These are phyloP conservation scores for Scheffersomyces titani DNA, from an alignment of 1,139 yeast species.

Conservation along the genomic window DNA sequence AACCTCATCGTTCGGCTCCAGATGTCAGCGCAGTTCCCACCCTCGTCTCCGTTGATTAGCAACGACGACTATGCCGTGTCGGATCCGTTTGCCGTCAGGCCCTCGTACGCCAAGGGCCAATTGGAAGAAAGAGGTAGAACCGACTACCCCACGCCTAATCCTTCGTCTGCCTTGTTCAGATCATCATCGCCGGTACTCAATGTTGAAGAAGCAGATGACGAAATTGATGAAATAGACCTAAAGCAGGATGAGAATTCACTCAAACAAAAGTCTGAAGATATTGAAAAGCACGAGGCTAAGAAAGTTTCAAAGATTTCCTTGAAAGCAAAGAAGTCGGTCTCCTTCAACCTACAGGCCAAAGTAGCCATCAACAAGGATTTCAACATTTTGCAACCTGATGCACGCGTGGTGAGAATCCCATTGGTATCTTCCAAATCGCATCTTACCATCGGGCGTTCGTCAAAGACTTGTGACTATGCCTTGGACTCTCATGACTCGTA, in stretches of 20 bases:
- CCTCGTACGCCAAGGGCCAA: slow-evolving; percentile 3
- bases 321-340: slow-evolving; percentile 7
- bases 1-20: background rate
- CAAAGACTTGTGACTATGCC: slow-evolving; percentile 60
- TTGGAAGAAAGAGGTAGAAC: slow-evolving; percentile 22
- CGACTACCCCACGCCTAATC: slow-evolving; percentile 55
- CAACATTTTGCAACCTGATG: slow-evolving; percentile 42
- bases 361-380: slow-evolving; percentile 32
- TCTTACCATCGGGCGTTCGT: slow-evolving; percentile 62
- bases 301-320: background rate
- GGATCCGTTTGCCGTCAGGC: slow-evolving; percentile 22
- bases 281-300: background rate
- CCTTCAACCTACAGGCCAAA: slow-evolving; percentile 8
- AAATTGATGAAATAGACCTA: background rate
- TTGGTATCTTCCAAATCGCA: slow-evolving; percentile 23
- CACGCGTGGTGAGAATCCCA: slow-evolving; percentile 39
- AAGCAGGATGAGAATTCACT: background rate
- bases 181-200: slow-evolving; percentile 42
- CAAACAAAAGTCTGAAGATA: no score
- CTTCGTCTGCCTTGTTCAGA: slow-evolving; percentile 53
- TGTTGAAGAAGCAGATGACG: slow-evolving; percentile 8
- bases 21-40: slow-evolving; percentile 49
- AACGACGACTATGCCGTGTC: slow-evolving; percentile 19
- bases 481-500: slow-evolving; percentile 56
- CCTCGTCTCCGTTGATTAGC: slow-evolving; percentile 60